phyloP scores from a whole-genome alignment of 1,139 yeast genomes.

The Yarrowia galli region DNA sequence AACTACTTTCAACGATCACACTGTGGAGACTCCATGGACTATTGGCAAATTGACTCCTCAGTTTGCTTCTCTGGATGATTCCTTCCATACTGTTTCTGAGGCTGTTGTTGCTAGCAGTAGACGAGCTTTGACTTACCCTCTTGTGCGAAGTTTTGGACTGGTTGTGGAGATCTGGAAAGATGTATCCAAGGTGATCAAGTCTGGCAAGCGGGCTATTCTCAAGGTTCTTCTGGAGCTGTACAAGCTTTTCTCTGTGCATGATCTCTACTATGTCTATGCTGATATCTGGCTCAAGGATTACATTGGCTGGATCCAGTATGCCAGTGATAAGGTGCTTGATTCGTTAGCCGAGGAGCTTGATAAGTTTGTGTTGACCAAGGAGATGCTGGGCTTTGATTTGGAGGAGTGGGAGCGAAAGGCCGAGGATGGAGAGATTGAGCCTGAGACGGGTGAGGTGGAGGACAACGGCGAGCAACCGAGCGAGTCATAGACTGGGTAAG shows the following conservation, averaged over 20 bases:
- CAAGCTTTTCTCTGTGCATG: constrained; percentile 83
- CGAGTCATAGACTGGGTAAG: neutral
- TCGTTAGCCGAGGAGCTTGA: constrained; percentile 70
- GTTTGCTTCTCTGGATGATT: constrained; percentile 69
- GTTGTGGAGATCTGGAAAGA: constrained; percentile 74
- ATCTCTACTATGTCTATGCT: constrained; percentile 86
- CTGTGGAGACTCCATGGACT: constrained; percentile 92
- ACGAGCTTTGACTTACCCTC: constrained; percentile 79
- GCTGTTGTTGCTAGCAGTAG: constrained; percentile 67
- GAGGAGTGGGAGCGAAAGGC: constrained; percentile 48
- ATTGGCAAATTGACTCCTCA: constrained; percentile 86
- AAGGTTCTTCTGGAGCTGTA: constrained; percentile 65
- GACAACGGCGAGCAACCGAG: neutral
- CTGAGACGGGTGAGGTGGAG: neutral
- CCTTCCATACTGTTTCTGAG: constrained; percentile 59
- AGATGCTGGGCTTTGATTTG: constrained; percentile 47
- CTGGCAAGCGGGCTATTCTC: constrained; percentile 73
- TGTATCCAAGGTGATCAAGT: constrained; percentile 66
- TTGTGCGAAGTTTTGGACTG: constrained; percentile 74
- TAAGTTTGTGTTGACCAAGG: constrained; percentile 45
- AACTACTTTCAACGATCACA: constrained; percentile 78
- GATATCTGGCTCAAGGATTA: constrained; percentile 82
- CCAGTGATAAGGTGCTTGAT: constrained; percentile 59
- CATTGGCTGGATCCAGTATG: constrained; percentile 76
- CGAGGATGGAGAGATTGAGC: constrained; percentile 41